Evolutionary conservation across 192 early-diverging fungal genomes (phyloP), one percentile per base, ranked within the genome.

Genomic region (Coemansia sp.): DNA sequence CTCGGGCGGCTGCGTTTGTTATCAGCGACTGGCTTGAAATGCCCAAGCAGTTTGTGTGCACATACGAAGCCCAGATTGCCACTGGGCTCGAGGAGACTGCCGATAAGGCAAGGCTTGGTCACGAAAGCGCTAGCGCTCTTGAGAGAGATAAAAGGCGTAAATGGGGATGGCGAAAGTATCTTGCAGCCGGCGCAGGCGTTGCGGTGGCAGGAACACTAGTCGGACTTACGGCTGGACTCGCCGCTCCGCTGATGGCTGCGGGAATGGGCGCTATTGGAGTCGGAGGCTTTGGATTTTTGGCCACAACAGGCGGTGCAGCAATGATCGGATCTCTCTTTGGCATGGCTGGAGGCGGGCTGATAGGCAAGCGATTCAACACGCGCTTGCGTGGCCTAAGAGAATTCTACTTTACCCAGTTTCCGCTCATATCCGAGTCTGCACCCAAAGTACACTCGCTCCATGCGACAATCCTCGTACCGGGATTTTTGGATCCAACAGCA

Each of bases 191-290:
- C 2, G 62, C 78, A 2, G 83, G 79, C 2, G 66, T 78, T 6
- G 68, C 67, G 8, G 68, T 76, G 6, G 83, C 79, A 14, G 83
- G 70, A 19, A 68, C 75, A 23, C 74, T 79, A 14, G 78, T 84
- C 23, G 83, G 80, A 11, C 53, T 82, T 11, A 84, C 83, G 0
- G 84, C 81, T 4, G 84, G 84, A 9, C 57, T 85, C 25, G 84
- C 84, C 5, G 78, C 84, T 8, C 84, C 84, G 4, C 45, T 85
- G 23, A 76, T 85, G 57, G 81, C 74, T 3, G 84, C 84, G 7
- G 84, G 84, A 2, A 61, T 85, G 59, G 81, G 74, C 19, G 75
- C 74, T 4, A 52, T 83, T 23, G 70, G 78, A 17, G 74, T 82
- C 25, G 75, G 78, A 3, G 81, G 78, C 23, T 70, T 77, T 10